Evolutionary conservation across 2,329 filamentous ascomycete genomes (phyloP), one percentile per base, ranked within the genome.

Genomic region (Fusarium pininemorale): DNA sequence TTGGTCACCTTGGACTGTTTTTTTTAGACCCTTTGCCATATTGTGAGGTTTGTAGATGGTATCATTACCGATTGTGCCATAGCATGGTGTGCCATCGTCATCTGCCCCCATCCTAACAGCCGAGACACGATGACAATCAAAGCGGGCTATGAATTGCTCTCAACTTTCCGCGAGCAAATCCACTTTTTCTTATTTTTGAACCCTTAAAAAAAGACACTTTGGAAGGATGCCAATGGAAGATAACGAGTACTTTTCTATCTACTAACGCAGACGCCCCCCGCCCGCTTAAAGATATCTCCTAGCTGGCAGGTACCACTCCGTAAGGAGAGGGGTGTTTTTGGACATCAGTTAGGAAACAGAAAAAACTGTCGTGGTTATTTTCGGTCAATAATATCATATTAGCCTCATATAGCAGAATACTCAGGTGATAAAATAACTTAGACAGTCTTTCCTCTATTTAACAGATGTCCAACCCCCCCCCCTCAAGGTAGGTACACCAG

Each of bases 51-150:
- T 70, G 42, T 39, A 45, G 16, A 41, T 41, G 14, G 38, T 28
- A 41, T 60, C 48, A 32, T 54, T 45, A 44, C 53, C 41, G 59
- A 62, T 65, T 41, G 56, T 68, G 63, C 68, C 53, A 72, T 61
- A 58, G 41, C 41, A 66, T 48, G 41, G 69, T 47, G 50, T 66
- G 26, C 51, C 47, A 62, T 74, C 67, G 63, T 75, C 73, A 75
- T 66, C 70, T 74, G 73, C 72, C 66, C 58, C 57, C 72, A 60
- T 63, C 37, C 63, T 55, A 48, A n/a, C 60, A 56, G 45, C 56
- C 24, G 45, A 70, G 45, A 54, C 44, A 66, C 48, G 28, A 60
- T 60, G 53, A 61, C 60, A 45, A 61, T 64, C 69, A 54, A 63
- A 42, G 53, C 42, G n/a, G 35, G 38, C 54, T 57, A 42, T 28